phyloP scores from a whole-genome alignment of 2,329 filamentous ascomycete genomes.

The Incumbomyces lentus region DNA sequence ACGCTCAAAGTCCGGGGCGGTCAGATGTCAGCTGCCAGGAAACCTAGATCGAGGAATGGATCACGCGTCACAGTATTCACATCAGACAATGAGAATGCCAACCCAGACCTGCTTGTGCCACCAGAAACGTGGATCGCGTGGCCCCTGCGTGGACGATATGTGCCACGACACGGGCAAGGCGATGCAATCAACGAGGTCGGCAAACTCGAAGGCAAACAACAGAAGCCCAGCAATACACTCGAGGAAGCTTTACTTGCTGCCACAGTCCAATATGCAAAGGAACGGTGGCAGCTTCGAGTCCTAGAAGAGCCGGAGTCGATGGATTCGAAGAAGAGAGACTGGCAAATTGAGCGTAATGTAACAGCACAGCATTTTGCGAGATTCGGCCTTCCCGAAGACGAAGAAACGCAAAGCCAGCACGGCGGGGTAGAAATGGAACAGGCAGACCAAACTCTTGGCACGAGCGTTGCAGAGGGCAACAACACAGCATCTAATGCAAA shows the following conservation, averaged over 20 bases:
- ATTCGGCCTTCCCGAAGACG: neutral
- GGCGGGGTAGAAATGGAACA: neutral
- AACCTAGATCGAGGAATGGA: conserved; percentile 2
- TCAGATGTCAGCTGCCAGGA: neutral
- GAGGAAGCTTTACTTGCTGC: conserved; percentile 60
- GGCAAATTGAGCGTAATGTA: neutral
- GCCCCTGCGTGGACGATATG: conserved; percentile 56
- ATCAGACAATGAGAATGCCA: conserved; percentile 12
- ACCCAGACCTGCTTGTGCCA: conserved; percentile 30
- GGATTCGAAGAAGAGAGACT: neutral
- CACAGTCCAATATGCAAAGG: conserved; percentile 57
- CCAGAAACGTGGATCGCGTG: conserved; percentile 68
- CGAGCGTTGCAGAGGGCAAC: neutral
- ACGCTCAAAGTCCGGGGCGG: conserved; percentile 47
- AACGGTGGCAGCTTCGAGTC: conserved; percentile 35
- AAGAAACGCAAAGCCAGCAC: neutral
- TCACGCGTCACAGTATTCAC: neutral
- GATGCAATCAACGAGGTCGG: conserved; percentile 26
- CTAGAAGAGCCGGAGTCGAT: neutral
- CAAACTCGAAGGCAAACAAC: conserved; percentile 33
- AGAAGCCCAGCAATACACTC: conserved; percentile 49
- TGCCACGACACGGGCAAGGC: conserved; percentile 50
- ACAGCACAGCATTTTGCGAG: neutral
- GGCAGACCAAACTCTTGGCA: neutral
- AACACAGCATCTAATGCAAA: neutral